phyloP scores from a whole-genome alignment of 2,329 filamentous ascomycete genomes.

The Didymosphaeria variabile region DNA sequence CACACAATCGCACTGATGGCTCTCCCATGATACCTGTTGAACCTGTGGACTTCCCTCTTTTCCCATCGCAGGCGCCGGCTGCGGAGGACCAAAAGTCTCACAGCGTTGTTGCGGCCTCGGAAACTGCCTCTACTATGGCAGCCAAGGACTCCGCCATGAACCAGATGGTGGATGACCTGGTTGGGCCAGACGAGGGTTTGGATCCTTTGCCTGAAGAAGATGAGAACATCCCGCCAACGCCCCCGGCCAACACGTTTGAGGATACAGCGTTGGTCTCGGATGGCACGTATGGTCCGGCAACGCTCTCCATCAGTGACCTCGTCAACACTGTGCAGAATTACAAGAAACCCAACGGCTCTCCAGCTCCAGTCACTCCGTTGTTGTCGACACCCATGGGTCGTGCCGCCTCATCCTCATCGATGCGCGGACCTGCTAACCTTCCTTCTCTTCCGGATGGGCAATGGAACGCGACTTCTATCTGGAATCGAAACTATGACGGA shows the following conservation, averaged over 20 bases:
- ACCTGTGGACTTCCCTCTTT: slow-evolving; percentile 51
- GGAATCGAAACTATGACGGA: slow-evolving; percentile 44
- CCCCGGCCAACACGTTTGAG: slow-evolving; percentile 56
- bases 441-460: slow-evolving; percentile 50
- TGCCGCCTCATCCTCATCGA: slow-evolving; percentile 45
- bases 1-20: slow-evolving; percentile 49
- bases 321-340: slow-evolving; percentile 50
- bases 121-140: slow-evolving; percentile 57
- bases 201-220: slow-evolving; percentile 54
- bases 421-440: slow-evolving; percentile 44
- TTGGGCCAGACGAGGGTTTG: slow-evolving; percentile 54
- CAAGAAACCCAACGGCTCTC: slow-evolving; percentile 37
- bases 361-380: slow-evolving; percentile 33
- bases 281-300: slow-evolving; percentile 37
- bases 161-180: slow-evolving; percentile 67
- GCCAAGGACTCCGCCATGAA: slow-evolving; percentile 61
- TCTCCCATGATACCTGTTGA: slow-evolving; percentile 49
- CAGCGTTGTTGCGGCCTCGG: slow-evolving; percentile 51
- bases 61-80: slow-evolving; percentile 36
- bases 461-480: slow-evolving; percentile 47
- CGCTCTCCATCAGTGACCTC: slow-evolving; percentile 47
- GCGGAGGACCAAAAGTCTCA: slow-evolving; percentile 48
- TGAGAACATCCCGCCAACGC: slow-evolving; percentile 56
- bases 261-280: slow-evolving; percentile 49
- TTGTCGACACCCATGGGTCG: slow-evolving; percentile 46